Conservation (phyloP, 352 stramenopile species). For the Pythium vanterpoolii region DNA sequence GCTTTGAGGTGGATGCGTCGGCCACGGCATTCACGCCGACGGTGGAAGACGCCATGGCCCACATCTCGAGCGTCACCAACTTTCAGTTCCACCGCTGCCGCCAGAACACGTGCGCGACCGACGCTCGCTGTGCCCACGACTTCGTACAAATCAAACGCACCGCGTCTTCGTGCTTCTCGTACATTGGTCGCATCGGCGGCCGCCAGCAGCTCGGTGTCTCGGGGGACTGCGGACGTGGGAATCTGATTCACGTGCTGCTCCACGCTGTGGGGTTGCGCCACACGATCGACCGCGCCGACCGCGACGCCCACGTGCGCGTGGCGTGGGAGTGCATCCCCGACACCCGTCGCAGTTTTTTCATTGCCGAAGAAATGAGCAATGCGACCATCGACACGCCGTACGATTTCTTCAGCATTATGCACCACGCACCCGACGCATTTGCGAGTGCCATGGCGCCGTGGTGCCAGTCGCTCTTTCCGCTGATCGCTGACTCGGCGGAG, state of each 20-base stretch:
- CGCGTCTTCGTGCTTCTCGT: slow-evolving; percentile 70
- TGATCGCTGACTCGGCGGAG: slow-evolving; percentile 46
- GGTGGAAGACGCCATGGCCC: slow-evolving; percentile 52
- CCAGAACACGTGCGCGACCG: slow-evolving; percentile 40
- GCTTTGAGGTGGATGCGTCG: slow-evolving; percentile 57
- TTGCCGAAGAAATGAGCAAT: slow-evolving; percentile 45
- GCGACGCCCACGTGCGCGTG: slow-evolving; percentile 72
- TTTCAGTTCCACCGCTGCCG: slow-evolving; percentile 61
- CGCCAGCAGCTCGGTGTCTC: slow-evolving; percentile 61
- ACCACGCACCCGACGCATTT: slow-evolving; percentile 69
- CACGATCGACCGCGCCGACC: slow-evolving; percentile 63
- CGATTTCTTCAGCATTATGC: slow-evolving; percentile 87
- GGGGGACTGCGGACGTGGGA: slow-evolving; percentile 64
- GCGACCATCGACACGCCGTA: slow-evolving; percentile 41
- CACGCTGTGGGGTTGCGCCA: slow-evolving; percentile 72
- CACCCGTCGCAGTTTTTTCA: slow-evolving; percentile 59
- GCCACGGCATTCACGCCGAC: slow-evolving; percentile 36
- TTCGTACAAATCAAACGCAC: slow-evolving; percentile 57
- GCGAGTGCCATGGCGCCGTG: slow-evolving; percentile 33
- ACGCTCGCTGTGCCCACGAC: slow-evolving; percentile 49
- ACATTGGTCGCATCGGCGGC: slow-evolving; percentile 71
- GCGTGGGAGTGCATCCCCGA: slow-evolving; percentile 79
- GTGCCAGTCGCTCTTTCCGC: slow-evolving; percentile 67
- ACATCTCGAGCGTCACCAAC: slow-evolving; percentile 57
- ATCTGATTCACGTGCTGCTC: slow-evolving; percentile 77